Evolutionary conservation across 306 rosid species (phyloP).

Genomic region (Pyrus bretschneideri): DNA sequence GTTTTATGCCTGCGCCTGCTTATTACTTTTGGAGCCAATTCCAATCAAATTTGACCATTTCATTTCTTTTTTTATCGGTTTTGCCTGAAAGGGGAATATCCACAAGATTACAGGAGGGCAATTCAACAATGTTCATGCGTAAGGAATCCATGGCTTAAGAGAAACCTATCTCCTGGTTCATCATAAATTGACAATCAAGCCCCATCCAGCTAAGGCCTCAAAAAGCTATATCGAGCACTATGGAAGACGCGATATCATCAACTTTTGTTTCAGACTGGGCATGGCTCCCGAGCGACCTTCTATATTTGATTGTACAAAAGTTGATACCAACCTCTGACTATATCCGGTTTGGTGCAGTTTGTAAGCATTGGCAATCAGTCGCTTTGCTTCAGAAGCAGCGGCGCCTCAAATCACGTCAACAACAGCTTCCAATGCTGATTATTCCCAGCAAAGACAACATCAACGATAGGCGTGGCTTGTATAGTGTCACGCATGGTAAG

Average conservation of each 20-base stretch:
- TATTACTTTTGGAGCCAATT: background rate
- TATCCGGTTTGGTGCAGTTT: background rate
- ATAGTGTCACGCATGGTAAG: background rate
- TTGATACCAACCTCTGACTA: background rate
- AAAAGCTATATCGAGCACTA: background rate
- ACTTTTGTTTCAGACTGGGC: background rate
- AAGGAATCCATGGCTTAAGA: background rate
- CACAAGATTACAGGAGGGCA: background rate
- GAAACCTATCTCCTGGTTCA: background rate
- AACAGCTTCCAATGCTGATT: background rate
- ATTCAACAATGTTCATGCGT: background rate
- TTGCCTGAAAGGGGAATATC: background rate
- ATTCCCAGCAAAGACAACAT: background rate
- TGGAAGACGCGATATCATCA: background rate
- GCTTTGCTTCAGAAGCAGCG: background rate
- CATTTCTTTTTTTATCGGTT: background rate
- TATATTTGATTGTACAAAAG: background rate
- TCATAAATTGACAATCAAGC: background rate
- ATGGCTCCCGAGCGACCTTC: constrained; percentile 4
- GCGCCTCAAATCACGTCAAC: background rate
- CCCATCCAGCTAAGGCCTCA: background rate
- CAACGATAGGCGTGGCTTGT: background rate
- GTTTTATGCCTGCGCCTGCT: background rate
- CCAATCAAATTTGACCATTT: background rate
- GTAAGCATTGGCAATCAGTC: background rate